These are phyloP conservation scores for Silene latifolia DNA, from an alignment of 148 eudicot species.

Conservation along the genomic window DNA sequence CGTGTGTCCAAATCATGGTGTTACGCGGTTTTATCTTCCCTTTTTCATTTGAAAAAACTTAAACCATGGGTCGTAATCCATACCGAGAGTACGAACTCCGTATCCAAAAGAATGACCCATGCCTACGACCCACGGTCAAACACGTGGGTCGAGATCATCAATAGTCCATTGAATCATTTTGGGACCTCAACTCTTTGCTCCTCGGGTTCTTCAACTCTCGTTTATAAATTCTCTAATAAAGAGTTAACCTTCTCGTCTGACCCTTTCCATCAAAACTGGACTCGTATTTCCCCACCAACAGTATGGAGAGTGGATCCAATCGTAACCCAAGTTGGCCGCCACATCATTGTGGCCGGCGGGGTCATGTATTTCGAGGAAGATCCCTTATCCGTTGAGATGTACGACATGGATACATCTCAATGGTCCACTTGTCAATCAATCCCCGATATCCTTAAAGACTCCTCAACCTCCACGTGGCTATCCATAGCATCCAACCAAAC, in stretches of 20 bases:
- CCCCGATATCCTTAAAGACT: slow-evolving; percentile 45
- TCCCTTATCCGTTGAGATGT: slow-evolving; percentile 51
- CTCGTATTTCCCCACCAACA: slow-evolving; percentile 35
- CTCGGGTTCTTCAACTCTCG: slow-evolving; percentile 34
- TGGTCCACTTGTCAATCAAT: slow-evolving; percentile 54
- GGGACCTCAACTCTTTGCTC: slow-evolving; percentile 30
- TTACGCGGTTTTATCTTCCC: slow-evolving; percentile 38
- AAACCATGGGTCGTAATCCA: slow-evolving; percentile 70
- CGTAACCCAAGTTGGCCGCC: slow-evolving; percentile 44
- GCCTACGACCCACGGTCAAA: slow-evolving; percentile 64
- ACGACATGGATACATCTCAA: slow-evolving; percentile 33
- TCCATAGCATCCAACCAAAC: slow-evolving; percentile 37
- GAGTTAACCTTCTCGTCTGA: slow-evolving; percentile 44
- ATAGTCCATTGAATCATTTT: neutral
- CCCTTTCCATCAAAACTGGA: slow-evolving; percentile 52
- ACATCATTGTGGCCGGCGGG: slow-evolving; percentile 55
- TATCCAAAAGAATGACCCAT: slow-evolving; percentile 21
- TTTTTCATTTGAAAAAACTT: slow-evolving; percentile 25
- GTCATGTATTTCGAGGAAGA: slow-evolving; percentile 44
- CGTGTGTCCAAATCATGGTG: slow-evolving; percentile 60
- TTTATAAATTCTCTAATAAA: slow-evolving; percentile 34
- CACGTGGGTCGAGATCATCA: slow-evolving; percentile 41
- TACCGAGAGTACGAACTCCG: slow-evolving; percentile 25
- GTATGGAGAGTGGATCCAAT: slow-evolving; percentile 61
- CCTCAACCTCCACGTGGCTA: slow-evolving; percentile 52